Conservation (phyloP, 2,329 filamentous ascomycete genomes). For the Clonostachys rosea region DNA sequence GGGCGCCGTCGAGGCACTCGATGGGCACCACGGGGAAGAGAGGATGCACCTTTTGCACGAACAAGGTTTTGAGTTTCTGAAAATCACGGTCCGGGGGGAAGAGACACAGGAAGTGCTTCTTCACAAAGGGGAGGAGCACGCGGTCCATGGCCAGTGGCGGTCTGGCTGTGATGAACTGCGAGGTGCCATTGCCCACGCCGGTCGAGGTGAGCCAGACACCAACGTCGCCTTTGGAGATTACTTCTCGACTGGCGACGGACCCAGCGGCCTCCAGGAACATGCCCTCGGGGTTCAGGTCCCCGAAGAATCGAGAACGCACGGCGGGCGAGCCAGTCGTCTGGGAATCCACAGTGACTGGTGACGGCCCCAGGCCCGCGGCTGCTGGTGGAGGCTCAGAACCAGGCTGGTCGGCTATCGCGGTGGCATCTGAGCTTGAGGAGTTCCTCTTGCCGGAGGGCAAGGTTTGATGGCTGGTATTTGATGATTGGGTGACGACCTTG, state of each 20-base stretch:
- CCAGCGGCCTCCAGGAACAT: conserved; percentile 52
- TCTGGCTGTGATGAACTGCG: conserved; percentile 28
- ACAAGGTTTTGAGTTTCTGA: conserved; percentile 36
- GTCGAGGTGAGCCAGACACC: conserved; percentile 47
- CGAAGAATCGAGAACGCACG: conserved; percentile 41
- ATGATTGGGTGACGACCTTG: too few species aligned
- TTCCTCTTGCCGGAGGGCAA: background rate
- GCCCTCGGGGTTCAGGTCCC: conserved; percentile 55
- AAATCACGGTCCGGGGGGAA: conserved; percentile 43
- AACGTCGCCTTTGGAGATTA: conserved; percentile 44
- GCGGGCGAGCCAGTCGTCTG: conserved; percentile 14
- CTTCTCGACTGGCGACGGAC: conserved; percentile 19
- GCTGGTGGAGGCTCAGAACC: conserved; percentile 2
- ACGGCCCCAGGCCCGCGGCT: conserved; percentile 3
- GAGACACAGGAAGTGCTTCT: conserved; percentile 38
- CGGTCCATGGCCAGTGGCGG: conserved; percentile 32
- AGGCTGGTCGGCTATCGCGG: conserved; percentile 1
- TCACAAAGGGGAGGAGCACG: conserved; percentile 34
- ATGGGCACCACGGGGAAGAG: conserved; percentile 47
- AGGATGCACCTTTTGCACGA: conserved; percentile 47
- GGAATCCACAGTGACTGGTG: conserved; percentile 6
- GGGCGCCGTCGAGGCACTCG: conserved; percentile 17
- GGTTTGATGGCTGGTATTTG: too few species aligned
- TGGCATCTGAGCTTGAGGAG: background rate
- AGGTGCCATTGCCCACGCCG: conserved; percentile 11